A percentile compares a stretch with the other conserved stretches of the same genome.
Evolutionary conservation across 768 basidiomycete genomes (phyloP).

Genomic region (Cantharellus anzutake): DNA sequence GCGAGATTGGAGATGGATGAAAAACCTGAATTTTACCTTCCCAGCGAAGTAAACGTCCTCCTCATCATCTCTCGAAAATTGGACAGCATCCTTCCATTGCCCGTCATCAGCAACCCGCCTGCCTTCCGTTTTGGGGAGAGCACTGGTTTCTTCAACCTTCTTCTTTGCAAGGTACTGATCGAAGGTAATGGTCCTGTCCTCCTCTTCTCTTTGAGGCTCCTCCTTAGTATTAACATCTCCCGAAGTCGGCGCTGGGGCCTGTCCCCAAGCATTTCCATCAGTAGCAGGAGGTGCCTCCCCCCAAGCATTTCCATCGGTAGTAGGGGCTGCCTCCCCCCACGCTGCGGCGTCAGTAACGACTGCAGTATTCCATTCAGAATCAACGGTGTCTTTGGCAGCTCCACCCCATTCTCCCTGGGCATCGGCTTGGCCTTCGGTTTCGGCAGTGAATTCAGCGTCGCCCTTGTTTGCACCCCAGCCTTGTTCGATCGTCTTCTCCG

Average conservation of each 20-base stretch:
- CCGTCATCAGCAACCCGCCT: conserved; percentile 59
- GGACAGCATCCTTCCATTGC: conserved; percentile 53
- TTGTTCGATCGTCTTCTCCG: conserved; percentile 86
- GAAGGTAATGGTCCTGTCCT: conserved; percentile 84
- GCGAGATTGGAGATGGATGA: not conserved
- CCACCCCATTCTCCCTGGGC: conserved; percentile 17
- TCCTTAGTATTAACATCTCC: conserved; percentile 12
- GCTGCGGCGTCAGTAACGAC: conserved; percentile 10
- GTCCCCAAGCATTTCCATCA: not conserved
- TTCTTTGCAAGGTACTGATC: conserved; percentile 83
- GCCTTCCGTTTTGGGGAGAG: conserved; percentile 24
- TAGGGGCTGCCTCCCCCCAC: conserved; percentile 20
- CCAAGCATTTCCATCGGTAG: conserved; percentile 10
- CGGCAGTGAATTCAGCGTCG: conserved; percentile 59
- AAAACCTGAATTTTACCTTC: conserved; percentile 40
- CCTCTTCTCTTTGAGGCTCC: conserved; percentile 40
- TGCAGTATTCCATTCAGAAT: conserved; percentile 7
- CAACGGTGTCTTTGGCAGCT: not conserved
- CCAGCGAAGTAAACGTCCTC: conserved; percentile 68
- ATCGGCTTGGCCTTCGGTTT: conserved; percentile 56
- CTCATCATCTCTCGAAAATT: conserved; percentile 38
- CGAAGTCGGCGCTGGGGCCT: conserved; percentile 11
- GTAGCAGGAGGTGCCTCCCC: not conserved
- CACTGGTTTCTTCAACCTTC: conserved; percentile 49
- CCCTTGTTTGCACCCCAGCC: conserved; percentile 93